Evolutionary conservation across 345 rosid species (phyloP).

Genomic region (Eucalyptus cloeziana): DNA sequence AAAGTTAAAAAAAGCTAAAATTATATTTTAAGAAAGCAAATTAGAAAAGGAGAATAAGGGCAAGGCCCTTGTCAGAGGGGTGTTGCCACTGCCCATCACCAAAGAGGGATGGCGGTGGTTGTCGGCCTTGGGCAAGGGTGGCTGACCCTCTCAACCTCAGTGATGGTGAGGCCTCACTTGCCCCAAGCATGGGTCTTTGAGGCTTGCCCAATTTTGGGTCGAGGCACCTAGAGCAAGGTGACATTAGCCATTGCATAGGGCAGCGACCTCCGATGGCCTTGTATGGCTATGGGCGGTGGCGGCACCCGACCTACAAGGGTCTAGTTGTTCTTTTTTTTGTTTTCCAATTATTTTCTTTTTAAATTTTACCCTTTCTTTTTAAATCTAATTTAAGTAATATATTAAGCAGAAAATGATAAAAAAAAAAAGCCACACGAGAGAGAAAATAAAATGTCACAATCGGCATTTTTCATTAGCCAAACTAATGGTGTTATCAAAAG

Average conservation of each 20-base stretch:
- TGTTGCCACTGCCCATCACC: background rate
- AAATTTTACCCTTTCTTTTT: too few species aligned
- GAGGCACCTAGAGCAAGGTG: background rate
- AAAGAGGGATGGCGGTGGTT: background rate
- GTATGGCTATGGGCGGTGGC: accelerated
- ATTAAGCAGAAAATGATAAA: too few species aligned
- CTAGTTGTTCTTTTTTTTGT: accelerated
- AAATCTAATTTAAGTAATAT: too few species aligned
- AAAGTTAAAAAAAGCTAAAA: background rate
- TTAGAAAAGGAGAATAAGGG: background rate
- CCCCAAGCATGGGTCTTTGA: background rate
- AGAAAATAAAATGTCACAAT: too few species aligned
- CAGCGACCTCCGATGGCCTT: background rate
- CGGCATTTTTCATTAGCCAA: too few species aligned
- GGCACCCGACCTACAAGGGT: accelerated
- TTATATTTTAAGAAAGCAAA: background rate
- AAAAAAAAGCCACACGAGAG: too few species aligned
- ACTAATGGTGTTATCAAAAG: too few species aligned
- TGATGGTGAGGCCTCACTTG: too few species aligned
- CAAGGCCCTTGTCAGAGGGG: background rate
- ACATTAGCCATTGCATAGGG: too few species aligned
- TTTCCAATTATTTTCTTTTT: too few species aligned
- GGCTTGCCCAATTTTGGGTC: background rate
- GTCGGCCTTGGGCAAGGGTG: background rate
- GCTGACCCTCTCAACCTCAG: background rate